Evolutionary conservation across 495 filamentous ascomycete species (phyloP).

Genomic region (Penicillium canariense): DNA sequence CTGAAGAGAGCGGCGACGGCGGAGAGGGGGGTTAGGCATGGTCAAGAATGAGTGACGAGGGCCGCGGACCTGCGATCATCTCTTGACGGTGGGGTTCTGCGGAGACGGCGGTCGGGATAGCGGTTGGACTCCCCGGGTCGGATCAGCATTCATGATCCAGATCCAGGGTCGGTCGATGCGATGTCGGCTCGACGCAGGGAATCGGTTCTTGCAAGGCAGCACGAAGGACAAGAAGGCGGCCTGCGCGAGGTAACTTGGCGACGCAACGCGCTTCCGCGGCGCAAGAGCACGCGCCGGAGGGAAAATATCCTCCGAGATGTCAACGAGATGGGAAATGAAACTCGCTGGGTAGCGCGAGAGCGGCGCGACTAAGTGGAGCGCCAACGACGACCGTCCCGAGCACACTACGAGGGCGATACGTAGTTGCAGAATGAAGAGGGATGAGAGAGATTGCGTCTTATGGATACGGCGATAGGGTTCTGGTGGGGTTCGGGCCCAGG

Average conservation of each 20-base stretch:
- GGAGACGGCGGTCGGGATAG: slow-evolving; percentile 30
- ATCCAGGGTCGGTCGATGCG: slow-evolving; percentile 11
- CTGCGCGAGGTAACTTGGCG: slow-evolving; percentile 11
- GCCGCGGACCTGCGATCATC: slow-evolving; percentile 37
- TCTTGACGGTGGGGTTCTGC: slow-evolving; percentile 32
- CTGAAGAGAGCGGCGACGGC: slow-evolving; percentile 34
- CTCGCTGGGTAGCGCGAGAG: slow-evolving; percentile 3
- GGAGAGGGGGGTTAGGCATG: slow-evolving; percentile 43
- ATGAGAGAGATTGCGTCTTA: slow-evolving; percentile 3
- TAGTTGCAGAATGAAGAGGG: slow-evolving; percentile 11
- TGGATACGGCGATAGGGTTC: slow-evolving; percentile 12
- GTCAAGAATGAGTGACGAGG: slow-evolving; percentile 25
- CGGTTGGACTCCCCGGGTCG: slow-evolving; percentile 18
- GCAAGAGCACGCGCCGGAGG: slow-evolving; percentile 12
- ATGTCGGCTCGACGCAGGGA: slow-evolving; percentile 1
- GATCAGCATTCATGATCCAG: slow-evolving; percentile 38
- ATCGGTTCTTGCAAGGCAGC: slow-evolving; percentile 11
- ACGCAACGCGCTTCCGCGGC: slow-evolving; percentile 19
- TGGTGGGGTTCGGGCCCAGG: slow-evolving; percentile 20
- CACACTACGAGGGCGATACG: neutral
- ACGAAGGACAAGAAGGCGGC: slow-evolving; percentile 15
- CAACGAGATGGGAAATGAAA: neutral
- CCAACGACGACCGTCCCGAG: slow-evolving; percentile 4
- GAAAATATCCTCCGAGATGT: slow-evolving; percentile 20
- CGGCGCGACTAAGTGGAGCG: neutral